Percentiles rank a stretch among this genome's conserved stretches.
phyloP scores from a whole-genome alignment of 306 rosid species.

The Lathyrus oleraceus region DNA sequence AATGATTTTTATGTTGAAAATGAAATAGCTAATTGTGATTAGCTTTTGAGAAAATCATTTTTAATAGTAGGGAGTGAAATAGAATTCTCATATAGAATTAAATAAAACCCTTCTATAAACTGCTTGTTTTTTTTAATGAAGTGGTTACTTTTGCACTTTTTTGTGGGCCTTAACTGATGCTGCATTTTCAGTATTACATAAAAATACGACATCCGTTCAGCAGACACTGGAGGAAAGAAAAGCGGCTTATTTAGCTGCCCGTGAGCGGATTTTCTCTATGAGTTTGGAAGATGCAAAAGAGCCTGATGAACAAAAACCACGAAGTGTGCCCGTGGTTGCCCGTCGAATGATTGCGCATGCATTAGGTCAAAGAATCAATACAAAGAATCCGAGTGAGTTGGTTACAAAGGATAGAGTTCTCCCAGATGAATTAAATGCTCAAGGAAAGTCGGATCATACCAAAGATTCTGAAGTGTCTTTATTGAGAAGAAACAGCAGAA shows the following conservation, averaged over 20 bases:
- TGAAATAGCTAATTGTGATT: no score
- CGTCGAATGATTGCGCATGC: constrained; percentile 99
- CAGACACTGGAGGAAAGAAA: constrained; percentile 81
- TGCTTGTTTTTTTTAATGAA: no score
- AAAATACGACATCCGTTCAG: constrained; percentile 45
- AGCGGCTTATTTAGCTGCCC: constrained; percentile 85
- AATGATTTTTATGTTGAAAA: no score
- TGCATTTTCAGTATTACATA: constrained; percentile 51
- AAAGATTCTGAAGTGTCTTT: constrained; percentile 41
- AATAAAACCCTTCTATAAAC: no score
- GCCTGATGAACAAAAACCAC: constrained; percentile 65
- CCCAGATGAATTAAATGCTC: constrained; percentile 39
- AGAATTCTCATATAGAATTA: no score
- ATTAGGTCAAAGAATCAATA: constrained; percentile 73
- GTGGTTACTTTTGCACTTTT: no score
- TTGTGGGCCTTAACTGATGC: no score
- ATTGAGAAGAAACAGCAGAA: constrained; percentile 30
- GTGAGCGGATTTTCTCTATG: constrained; percentile 80
- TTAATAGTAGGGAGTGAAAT: no score
- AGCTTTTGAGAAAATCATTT: no score
- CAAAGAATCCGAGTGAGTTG: constrained; percentile 43
- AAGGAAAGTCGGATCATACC: constrained; percentile 33
- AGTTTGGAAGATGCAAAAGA: constrained; percentile 55
- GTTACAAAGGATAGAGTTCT: constrained; percentile 37
- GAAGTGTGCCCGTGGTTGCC: constrained; percentile 78